These are phyloP conservation scores for Crataegus laevigata DNA, from an alignment of 306 rosid species.

Conservation along the genomic window DNA sequence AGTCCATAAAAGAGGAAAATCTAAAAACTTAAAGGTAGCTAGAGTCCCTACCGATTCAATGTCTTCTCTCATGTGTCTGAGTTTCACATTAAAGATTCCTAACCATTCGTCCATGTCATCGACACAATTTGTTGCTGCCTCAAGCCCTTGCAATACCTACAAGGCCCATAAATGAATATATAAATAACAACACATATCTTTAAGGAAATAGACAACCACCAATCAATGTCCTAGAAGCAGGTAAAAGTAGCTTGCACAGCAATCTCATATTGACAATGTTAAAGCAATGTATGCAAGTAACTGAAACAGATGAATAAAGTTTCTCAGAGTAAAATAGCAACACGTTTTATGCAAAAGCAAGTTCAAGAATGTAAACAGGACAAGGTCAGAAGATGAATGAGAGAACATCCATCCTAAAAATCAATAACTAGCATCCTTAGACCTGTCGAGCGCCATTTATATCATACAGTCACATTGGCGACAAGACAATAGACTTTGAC, in stretches of 20 bases:
- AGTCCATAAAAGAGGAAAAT: conserved; percentile 14
- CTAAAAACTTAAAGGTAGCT: conserved; percentile 5
- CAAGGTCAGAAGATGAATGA: not conserved
- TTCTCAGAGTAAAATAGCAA: not conserved
- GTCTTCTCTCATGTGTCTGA: conserved; percentile 99
- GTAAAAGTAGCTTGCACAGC: not conserved
- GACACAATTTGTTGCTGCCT: conserved; percentile 69
- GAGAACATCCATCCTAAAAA: not conserved
- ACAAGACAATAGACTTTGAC: not conserved
- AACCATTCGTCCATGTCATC: conserved; percentile 97
- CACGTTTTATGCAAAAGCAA: not conserved
- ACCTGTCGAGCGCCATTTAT: not conserved
- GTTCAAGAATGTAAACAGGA: not conserved
- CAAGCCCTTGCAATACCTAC: conserved; percentile 83
- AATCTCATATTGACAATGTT: not conserved
- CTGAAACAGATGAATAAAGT: not conserved
- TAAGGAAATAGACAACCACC: not conserved
- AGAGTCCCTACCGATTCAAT: conserved; percentile 69
- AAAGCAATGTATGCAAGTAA: not conserved
- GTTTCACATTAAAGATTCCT: conserved; percentile 88
- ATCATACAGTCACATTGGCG: not conserved
- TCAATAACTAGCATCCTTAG: not conserved
- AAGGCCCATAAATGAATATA: conserved; percentile 17
- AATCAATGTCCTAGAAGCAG: not conserved
- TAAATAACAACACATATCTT: not conserved